phyloP scores from a whole-genome alignment of 495 filamentous ascomycete genomes.

The Pyronema domesticum region DNA sequence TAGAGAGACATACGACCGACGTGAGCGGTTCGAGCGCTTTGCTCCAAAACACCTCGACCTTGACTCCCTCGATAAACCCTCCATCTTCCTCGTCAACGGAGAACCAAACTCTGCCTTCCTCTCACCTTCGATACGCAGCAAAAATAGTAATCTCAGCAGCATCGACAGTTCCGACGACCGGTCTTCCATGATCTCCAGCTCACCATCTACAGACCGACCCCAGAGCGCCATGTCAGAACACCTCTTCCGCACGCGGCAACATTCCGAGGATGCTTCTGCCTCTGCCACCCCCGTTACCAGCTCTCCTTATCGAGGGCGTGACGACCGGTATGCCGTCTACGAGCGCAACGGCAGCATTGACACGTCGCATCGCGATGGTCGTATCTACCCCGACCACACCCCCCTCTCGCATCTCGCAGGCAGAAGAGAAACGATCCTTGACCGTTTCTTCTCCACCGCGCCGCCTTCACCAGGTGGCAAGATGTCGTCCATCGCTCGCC shows the following conservation, averaged over 20 bases:
- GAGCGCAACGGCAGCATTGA: no score
- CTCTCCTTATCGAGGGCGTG: no score
- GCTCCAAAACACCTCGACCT: background rate
- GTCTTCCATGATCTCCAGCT: constrained; percentile 13
- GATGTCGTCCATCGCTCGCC: constrained; percentile 24
- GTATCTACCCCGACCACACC: no score
- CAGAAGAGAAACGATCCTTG: constrained; percentile 23
- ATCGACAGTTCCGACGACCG: constrained; percentile 20
- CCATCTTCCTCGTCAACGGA: constrained; percentile 20
- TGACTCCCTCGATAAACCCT: constrained; percentile 8
- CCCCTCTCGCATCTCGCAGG: background rate
- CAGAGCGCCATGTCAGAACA: background rate
- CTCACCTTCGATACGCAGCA: constrained; percentile 20
- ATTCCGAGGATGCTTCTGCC: no score
- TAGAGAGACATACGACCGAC: no score
- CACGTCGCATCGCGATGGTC: no score
- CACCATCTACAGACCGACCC: constrained; percentile 5
- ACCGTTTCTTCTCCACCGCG: constrained; percentile 23
- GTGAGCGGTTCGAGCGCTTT: background rate
- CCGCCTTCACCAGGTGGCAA: constrained; percentile 3
- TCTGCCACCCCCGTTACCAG: no score
- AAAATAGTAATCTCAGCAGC: constrained; percentile 21
- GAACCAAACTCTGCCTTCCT: constrained; percentile 22
- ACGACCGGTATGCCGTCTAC: no score
- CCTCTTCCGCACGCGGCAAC: no score